A percentile compares a stretch with the other conserved stretches of the same genome.
phyloP scores from a whole-genome alignment of 345 rosid species.

The Litchi chinensis region DNA sequence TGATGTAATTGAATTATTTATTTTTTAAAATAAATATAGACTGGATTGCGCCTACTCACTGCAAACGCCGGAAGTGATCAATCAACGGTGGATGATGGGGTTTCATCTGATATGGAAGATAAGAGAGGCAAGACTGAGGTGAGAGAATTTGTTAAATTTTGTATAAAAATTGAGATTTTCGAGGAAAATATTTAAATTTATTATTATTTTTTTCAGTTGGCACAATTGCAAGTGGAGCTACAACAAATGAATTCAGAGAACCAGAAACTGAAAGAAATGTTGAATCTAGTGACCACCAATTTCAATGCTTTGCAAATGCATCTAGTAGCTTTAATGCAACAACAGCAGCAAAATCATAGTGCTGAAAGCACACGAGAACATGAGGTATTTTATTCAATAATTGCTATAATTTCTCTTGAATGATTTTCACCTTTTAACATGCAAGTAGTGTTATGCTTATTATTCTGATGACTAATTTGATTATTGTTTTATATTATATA shows the following conservation, averaged over 20 bases:
- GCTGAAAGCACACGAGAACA: conserved; percentile 31
- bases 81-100: conserved; percentile 77
- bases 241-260: conserved; percentile 73
- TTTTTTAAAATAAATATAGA: conserved; percentile 39
- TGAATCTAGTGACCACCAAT: conserved; percentile 66
- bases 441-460: too few species aligned
- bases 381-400: conserved; percentile 32
- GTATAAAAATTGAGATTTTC: background rate
- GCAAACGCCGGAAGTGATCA: conserved; percentile 76
- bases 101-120: conserved; percentile 61
- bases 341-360: conserved; percentile 38
- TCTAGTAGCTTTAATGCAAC: conserved; percentile 62
- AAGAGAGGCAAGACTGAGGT: conserved; percentile 68
- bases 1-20: background rate
- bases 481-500: background rate
- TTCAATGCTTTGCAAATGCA: conserved; percentile 72
- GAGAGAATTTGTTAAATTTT: conserved; percentile 4
- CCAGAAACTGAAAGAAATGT: conserved; percentile 72
- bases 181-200: background rate
- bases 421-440: too few species aligned
- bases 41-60: conserved; percentile 77
- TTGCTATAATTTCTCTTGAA: too few species aligned
- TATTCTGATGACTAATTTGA: too few species aligned
- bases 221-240: conserved; percentile 64
- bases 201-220: conserved; percentile 37